phyloP scores from a whole-genome alignment of 257 asterid genomes.

The Striga asiatica region DNA sequence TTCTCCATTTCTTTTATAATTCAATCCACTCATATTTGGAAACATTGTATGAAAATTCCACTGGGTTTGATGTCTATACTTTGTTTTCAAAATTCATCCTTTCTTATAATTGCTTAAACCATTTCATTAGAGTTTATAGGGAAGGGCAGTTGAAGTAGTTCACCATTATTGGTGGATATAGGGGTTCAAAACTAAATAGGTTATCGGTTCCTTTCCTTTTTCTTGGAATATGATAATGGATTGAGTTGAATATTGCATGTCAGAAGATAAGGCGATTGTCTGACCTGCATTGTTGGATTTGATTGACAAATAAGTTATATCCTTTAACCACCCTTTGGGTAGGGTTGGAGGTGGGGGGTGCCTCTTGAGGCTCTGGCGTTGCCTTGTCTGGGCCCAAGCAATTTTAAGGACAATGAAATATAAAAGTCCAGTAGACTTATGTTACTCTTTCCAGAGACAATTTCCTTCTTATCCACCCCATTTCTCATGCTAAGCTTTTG shows the following conservation, averaged over 20 bases:
- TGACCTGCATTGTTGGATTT: neutral
- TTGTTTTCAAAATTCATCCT: neutral
- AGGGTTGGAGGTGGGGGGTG: too few relatives aligned
- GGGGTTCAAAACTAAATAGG: neutral
- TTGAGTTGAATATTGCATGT: neutral
- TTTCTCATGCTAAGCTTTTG: too few relatives aligned
- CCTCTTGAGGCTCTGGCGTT: too few relatives aligned
- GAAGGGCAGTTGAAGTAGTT: neutral
- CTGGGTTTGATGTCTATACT: neutral
- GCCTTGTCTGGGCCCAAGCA: too few relatives aligned
- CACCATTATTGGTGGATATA: neutral
- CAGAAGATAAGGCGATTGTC: neutral
- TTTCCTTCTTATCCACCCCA: too few relatives aligned
- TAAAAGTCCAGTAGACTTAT: too few relatives aligned
- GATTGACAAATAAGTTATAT: neutral
- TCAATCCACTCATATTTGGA: neutral
- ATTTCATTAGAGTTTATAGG: neutral
- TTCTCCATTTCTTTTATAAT: neutral
- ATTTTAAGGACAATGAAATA: too few relatives aligned
- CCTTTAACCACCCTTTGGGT: neutral
- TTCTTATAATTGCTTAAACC: neutral
- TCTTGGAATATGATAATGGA: neutral
- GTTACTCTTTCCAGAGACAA: too few relatives aligned
- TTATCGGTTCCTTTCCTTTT: neutral
- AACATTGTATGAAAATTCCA: too few relatives aligned